Evolutionary conservation across 2,329 filamentous ascomycete genomes (phyloP), one percentile per base, ranked within the genome.

Genomic region (Calonectria pauciramosa): DNA sequence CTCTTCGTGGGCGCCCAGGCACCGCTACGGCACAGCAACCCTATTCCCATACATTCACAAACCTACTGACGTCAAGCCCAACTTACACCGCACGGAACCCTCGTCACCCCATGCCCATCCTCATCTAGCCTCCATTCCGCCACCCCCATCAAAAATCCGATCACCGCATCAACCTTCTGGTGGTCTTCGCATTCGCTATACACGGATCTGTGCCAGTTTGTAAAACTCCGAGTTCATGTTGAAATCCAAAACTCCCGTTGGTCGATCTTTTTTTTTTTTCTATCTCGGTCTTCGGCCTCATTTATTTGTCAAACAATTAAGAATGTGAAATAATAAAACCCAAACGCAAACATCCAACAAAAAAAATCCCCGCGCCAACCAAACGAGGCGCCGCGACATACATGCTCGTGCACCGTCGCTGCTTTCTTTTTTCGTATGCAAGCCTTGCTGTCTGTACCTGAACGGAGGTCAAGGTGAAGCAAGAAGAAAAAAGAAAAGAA

Each of bases 61-160:
- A 60, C 56, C 56, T 60, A 23, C 56, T 63, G 56, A 63, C 56
- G 56, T 63, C 56, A 63, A 44, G 34, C 56, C 14, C 56, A 63
- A 63, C 56, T 63, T 65, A 49, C 60, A 49, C 60, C 18, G 28
- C 60, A 65, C 60, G 60, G 60, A 65, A 65, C 60, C 41, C 60
- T 63, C 59, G 44, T 70, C 68, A 56, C 47, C 68, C 56, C 56
- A 65, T 70, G 59, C 26, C 68, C 47, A 70, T 65, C 44, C 23
- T 66, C 38, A 60, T 51, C 52, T 47, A 26, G 13, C 13, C 26
- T 34, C 2, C 54, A 63, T 56, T 68, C 51, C 68, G 26, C 34
- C 64, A 23, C 44, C 44, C 44, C 44, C 20, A 47, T 47, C 44
- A 23, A 11, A 47, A 47, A 23, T 47, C n/a, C n/a, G 9, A 68